Evolutionary conservation across 768 basidiomycete genomes (phyloP).

Genomic region (Lactarius quietus): DNA sequence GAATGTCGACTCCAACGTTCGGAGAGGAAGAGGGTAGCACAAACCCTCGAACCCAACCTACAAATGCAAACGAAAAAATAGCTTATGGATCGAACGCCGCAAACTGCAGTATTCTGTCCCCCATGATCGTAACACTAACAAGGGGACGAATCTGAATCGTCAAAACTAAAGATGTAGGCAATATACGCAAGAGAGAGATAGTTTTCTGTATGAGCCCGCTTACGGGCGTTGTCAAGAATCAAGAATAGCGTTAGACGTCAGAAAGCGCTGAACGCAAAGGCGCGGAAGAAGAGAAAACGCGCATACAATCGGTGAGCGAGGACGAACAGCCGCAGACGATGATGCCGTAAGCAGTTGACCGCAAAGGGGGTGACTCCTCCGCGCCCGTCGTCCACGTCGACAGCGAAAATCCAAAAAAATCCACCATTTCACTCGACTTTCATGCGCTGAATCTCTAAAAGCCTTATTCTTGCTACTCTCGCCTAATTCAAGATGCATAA

Average conservation of each 20-base stretch:
- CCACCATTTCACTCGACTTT: conserved; percentile 6
- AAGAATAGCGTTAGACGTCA: neutral
- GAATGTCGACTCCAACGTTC: neutral
- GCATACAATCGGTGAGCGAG: neutral
- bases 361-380: conserved; percentile 13
- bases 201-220: neutral
- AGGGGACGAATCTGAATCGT: neutral
- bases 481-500: conserved; percentile 59
- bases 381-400: conserved; percentile 22
- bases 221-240: neutral
- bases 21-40: neutral
- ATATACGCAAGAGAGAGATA: neutral
- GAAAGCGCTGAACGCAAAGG: neutral
- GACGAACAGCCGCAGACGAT: neutral
- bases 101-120: neutral
- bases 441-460: conserved; percentile 22
- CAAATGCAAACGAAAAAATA: neutral
- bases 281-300: neutral
- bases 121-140: neutral
- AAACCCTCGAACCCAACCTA: neutral
- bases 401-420: conserved; percentile 5
- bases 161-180: neutral
- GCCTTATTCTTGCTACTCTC: conserved; percentile 22
- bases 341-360: conserved; percentile 18
- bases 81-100: neutral